Evolutionary conservation across 225 moss, liverwort and hornwort species (phyloP), one percentile per base, ranked within the genome.

Genomic region (Sphagnum tenellum): DNA sequence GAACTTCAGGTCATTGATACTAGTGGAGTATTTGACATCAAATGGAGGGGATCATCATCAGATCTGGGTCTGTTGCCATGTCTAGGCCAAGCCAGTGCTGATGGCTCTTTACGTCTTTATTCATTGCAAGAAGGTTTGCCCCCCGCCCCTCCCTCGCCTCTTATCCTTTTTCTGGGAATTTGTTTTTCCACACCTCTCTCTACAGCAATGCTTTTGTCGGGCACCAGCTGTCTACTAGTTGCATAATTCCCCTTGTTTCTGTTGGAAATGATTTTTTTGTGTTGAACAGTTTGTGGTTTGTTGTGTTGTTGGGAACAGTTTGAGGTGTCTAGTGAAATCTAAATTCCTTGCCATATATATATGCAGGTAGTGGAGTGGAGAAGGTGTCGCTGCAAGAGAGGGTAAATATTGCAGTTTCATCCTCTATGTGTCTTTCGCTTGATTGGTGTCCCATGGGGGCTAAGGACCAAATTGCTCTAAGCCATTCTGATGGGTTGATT

Each of bases 341-440:
- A 29, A 29, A 29, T 29, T 29, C 29, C 29, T 29, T 1, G 29
- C 29, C 29, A 29, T 29, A 29, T 29, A 29, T 29, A 29, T 72
- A 72, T 52, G 60, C 71, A 80, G 87, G 60, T 44, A 54, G 56
- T 53, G 63, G 49, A 70, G 47, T 78, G 45, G 29, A 29, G 29
- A 29, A 29, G 29, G 29, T 29, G 29, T 46, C 64, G 44, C 77
- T 96, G 46, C 70, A 66, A 3, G 82, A 86, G 66, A 72, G 53
- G 1, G 58, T 71, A 3, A 65, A 5, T 8, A 55, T 77, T 0
- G 61, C 74, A 61, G 61, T 89, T 1, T 67, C 59, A 11, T 59
- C 81, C 6, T 81, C 88, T 2, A 90, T 98, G 90, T 92, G 92
- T 71, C 82, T 98, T 2, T 92, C 86, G 50, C 87, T 98, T 8